phyloP scores from a whole-genome alignment of 164 flowering plant species.

The Tinospora cordifolia region DNA sequence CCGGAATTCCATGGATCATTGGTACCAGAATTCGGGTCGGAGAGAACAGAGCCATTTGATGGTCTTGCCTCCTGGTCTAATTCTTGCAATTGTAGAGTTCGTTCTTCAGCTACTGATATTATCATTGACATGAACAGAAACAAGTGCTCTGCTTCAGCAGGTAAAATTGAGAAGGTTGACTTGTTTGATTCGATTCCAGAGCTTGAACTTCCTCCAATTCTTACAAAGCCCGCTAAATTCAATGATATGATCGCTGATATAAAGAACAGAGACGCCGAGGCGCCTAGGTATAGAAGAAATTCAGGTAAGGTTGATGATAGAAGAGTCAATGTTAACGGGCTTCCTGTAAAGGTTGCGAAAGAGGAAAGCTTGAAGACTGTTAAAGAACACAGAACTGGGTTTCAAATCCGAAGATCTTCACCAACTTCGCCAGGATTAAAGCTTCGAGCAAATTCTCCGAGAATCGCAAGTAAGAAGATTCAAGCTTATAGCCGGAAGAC shows the following conservation, averaged over 20 bases:
- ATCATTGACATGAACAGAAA: conserved; percentile 36
- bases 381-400: conserved; percentile 18
- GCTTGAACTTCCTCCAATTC: conserved; percentile 45
- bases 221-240: conserved; percentile 35
- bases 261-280: conserved; percentile 11
- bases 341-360: conserved; percentile 23
- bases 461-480: conserved; percentile 29
- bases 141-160: not conserved
- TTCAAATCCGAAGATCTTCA: conserved; percentile 17
- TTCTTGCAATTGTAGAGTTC: conserved; percentile 28
- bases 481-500: conserved; percentile 25
- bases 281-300: conserved; percentile 1
- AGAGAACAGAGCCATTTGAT: conserved; percentile 5
- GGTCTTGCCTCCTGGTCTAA: conserved; percentile 20
- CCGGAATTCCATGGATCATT: conserved; percentile 6
- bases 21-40: conserved; percentile 7
- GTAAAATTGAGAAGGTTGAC: conserved; percentile 18
- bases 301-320: conserved; percentile 17
- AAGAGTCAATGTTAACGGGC: conserved; percentile 4
- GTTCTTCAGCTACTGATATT: conserved; percentile 39
- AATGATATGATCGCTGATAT: conserved; percentile 13
- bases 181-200: conserved; percentile 25
- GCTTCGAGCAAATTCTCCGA: conserved; percentile 48
- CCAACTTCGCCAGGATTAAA: conserved; percentile 32
- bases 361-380: conserved; percentile 18